Evolutionary conservation across 2,329 filamentous ascomycete genomes (phyloP), one percentile per base, ranked within the genome.

Genomic region (Colletotrichum somersetense): DNA sequence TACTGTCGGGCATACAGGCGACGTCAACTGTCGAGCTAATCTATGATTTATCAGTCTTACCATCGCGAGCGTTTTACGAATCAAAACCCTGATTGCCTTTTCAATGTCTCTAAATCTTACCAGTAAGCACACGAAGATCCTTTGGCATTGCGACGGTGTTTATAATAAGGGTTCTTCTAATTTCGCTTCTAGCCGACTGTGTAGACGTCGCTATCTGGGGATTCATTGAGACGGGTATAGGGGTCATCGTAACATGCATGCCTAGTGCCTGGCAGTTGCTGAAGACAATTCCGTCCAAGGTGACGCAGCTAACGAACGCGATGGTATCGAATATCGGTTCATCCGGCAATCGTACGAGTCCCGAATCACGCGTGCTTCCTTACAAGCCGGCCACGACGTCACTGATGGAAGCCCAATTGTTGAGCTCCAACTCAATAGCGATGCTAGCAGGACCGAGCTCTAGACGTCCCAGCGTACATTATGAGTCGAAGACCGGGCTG

Each of bases 191-290:
- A 71, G 83, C 79, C 79, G 75, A 78, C n/a, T 74, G 77, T 76
- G 75, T 78, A 5, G 77, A 76, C 6, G 69, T 80, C 0, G 76
- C 75, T 6, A 72, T 79, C 35, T 83, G 79, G 81, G 81, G 81
- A 0, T 78, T 76, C 1, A 77, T 84, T 14, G 82, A 84, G 67
- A 78, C 81, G 58, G 80, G 80, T 48, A 78, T 83, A 16, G 81
- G 79, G 35, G 76, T 83, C 7, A 79, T 84, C 3, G 83, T 82
- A 66, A 80, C 79, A 2, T 84, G 82, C 58, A 75, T 84, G 77
- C 82, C 82, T 0, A 77, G 79, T 0, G 66, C 83, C 1, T 77
- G 80, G 6, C 76, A 81, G 1, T 70, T 83, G 0, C 75, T 83
- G 1, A 67, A 62, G 52, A 46, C 26, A 14, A 26, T 67, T 7